Conservation (phyloP, 2,329 filamentous ascomycete genomes). For the Fusarium subtropicale region DNA sequence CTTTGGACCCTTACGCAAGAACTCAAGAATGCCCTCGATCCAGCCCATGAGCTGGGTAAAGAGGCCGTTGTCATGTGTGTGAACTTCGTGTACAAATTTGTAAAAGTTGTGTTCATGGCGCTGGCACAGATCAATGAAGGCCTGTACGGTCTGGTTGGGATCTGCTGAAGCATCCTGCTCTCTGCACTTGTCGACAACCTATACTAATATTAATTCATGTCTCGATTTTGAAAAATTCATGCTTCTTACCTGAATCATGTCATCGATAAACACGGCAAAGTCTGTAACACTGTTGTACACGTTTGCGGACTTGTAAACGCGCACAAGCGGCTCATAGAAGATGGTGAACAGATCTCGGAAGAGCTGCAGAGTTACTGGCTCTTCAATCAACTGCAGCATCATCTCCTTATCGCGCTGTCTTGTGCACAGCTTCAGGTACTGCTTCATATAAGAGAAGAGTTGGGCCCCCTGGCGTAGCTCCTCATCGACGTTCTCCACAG, state of each 20-base stretch:
- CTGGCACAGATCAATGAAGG: conserved; percentile 96
- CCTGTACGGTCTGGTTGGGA: conserved; percentile 97
- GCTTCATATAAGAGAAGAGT: conserved; percentile 94
- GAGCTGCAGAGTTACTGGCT: conserved; percentile 95
- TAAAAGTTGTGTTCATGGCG: conserved; percentile 97
- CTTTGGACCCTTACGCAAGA: conserved; percentile 85
- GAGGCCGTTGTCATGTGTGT: conserved; percentile 94
- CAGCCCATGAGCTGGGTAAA: conserved; percentile 97
- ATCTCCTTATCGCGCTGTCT: conserved; percentile 94
- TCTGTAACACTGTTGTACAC: conserved; percentile 98
- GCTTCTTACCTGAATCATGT: conserved; percentile 79
- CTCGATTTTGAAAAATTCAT: neutral
- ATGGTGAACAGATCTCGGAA: conserved; percentile 98
- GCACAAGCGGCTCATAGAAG: conserved; percentile 96
- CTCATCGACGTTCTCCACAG: conserved; percentile 89
- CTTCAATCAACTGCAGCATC: conserved; percentile 96
- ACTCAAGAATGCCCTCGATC: conserved; percentile 95
- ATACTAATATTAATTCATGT: conserved; percentile 17
- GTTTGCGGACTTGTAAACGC: conserved; percentile 98
- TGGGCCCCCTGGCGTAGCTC: conserved; percentile 91
- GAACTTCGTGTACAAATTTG: conserved; percentile 98
- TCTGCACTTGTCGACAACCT: conserved; percentile 73
- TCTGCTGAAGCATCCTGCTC: conserved; percentile 89
- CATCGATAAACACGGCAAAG: conserved; percentile 92
- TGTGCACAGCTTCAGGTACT: conserved; percentile 90